Conservation (phyloP, 2,329 filamentous ascomycete genomes). For the Coniochaeta prunicola region DNA sequence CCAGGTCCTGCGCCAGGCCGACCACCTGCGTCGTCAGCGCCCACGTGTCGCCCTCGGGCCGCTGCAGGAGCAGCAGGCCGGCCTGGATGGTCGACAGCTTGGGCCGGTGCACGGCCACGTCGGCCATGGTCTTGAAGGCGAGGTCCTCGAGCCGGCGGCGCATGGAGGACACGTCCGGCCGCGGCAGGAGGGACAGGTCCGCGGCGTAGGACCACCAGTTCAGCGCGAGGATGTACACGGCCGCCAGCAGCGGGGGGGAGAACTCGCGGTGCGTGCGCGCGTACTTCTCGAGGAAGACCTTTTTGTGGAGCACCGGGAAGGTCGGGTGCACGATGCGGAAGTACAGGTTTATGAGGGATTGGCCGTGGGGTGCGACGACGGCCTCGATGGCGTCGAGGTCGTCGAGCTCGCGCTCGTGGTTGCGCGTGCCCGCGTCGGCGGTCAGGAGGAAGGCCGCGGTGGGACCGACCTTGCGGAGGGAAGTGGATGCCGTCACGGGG, state of each 20-base stretch:
- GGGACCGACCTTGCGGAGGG: constrained; percentile 16
- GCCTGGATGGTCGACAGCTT: constrained; percentile 49
- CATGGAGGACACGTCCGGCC: no score
- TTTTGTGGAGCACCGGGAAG: constrained; percentile 53
- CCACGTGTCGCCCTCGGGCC: constrained; percentile 37
- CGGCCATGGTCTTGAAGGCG: constrained; percentile 38
- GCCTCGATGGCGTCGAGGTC: constrained; percentile 48
- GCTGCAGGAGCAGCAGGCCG: constrained; percentile 44
- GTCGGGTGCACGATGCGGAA: constrained; percentile 55
- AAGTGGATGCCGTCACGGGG: constrained; percentile 4
- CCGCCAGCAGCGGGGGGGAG: constrained; percentile 50
- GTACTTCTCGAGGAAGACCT: constrained; percentile 56
- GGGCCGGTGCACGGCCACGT: constrained; percentile 42
- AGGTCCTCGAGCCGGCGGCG: constrained; percentile 26
- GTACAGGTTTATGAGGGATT: constrained; percentile 58
- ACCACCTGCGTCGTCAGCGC: constrained; percentile 46
- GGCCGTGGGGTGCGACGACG: constrained; percentile 55
- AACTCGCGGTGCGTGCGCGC: constrained; percentile 49
- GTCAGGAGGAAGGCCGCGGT: constrained; percentile 14
- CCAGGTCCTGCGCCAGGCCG: constrained; percentile 50
- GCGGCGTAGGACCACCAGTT: constrained; percentile 53
- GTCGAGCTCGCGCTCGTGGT: constrained; percentile 9
- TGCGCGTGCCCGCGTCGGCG: constrained; percentile 13
- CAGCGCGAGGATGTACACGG: constrained; percentile 55
- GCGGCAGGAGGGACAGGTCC: constrained; percentile 36